Evolutionary conservation across 345 rosid species (phyloP).

Genomic region (Firmiana major): DNA sequence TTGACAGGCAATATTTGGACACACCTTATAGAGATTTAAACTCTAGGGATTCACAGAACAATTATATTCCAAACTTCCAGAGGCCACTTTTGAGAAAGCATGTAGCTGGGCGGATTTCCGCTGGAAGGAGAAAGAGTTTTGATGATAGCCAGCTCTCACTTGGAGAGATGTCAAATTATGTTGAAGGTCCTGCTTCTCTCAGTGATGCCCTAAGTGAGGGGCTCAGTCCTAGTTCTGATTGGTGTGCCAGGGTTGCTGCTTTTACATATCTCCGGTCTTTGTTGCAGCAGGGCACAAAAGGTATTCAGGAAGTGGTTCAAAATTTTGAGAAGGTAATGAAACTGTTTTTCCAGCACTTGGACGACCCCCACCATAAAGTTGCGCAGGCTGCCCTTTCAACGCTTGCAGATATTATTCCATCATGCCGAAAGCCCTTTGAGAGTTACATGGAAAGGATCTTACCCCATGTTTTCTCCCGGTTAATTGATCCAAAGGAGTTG

Average conservation of each 20-base stretch:
- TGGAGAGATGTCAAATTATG: constrained; percentile 73
- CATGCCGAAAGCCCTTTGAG: constrained; percentile 98
- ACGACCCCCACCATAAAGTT: constrained; percentile 99
- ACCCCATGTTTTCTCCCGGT: constrained; percentile 91
- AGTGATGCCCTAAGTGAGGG: constrained; percentile 89
- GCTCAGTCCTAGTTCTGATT: constrained; percentile 84
- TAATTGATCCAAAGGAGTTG: constrained; percentile 95
- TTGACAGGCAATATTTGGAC: constrained; percentile 76
- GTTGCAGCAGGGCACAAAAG: constrained; percentile 90
- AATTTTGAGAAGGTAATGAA: constrained; percentile 98
- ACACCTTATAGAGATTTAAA: constrained; percentile 54
- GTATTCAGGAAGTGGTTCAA: constrained; percentile 90
- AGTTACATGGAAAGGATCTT: constrained; percentile 95
- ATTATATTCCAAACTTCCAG: constrained; percentile 89
- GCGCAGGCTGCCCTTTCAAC: constrained; percentile 99
- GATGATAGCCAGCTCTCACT: constrained; percentile 81
- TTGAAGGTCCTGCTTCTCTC: constrained; percentile 85
- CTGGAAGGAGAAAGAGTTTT: constrained; percentile 90
- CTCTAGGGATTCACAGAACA: constrained; percentile 65
- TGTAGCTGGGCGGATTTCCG: constrained; percentile 71
- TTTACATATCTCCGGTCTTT: constrained; percentile 81
- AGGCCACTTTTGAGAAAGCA: constrained; percentile 89
- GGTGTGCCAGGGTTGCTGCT: constrained; percentile 98
- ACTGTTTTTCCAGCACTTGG: constrained; percentile 92
- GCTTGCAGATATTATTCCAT: constrained; percentile 89